These are phyloP conservation scores for Pholiota adiposa DNA, from an alignment of 1,284 basidiomycete genomes.

Conservation along the genomic window DNA sequence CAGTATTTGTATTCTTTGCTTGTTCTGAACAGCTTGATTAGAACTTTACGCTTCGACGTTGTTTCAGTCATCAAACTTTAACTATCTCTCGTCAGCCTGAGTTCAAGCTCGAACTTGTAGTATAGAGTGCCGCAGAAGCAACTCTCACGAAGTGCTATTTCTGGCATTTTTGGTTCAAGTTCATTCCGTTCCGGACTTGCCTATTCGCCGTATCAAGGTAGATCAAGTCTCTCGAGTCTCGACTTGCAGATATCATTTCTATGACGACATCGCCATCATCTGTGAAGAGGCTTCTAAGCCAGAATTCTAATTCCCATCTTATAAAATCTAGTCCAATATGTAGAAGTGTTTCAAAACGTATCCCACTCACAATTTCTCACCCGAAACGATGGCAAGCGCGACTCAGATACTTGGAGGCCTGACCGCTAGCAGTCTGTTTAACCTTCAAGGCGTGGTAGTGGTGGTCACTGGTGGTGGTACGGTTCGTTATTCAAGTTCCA, in stretches of 20 bases:
- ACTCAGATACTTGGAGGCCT: constrained; percentile 3
- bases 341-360: background rate
- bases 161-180: background rate
- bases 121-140: too few relatives aligned
- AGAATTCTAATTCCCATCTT: background rate
- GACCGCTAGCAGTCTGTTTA: constrained; percentile 6
- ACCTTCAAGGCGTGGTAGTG: constrained; percentile 7
- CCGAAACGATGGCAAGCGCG: background rate
- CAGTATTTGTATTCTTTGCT: too few relatives aligned
- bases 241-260: background rate
- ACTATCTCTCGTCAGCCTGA: too few relatives aligned
- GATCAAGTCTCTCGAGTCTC: background rate
- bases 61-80: too few relatives aligned
- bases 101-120: too few relatives aligned
- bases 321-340: background rate
- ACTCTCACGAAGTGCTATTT: background rate
- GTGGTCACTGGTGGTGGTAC: constrained; percentile 13
- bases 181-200: background rate
- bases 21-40: too few relatives aligned
- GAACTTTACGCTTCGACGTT: too few relatives aligned
- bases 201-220: background rate
- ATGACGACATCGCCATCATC: background rate
- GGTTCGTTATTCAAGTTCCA: background rate
- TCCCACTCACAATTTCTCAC: background rate
- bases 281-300: background rate